These are phyloP conservation scores for Saposhnikovia divaricata DNA, from an alignment of 129 eudicot species.

Conservation along the genomic window DNA sequence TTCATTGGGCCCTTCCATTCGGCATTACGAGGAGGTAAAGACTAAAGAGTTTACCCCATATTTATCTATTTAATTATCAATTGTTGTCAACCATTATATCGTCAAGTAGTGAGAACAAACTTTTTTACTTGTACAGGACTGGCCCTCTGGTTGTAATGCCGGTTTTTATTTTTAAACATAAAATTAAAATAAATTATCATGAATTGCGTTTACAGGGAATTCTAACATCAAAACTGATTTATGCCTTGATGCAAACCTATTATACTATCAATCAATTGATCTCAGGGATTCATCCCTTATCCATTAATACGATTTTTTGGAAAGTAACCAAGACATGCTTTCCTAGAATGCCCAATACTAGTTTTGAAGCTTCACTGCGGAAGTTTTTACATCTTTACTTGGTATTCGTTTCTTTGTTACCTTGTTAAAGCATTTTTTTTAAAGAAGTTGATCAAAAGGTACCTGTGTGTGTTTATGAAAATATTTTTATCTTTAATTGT, in stretches of 20 bases:
- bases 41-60: too few species aligned
- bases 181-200: too few species aligned
- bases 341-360: neutral
- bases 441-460: neutral
- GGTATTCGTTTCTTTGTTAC: neutral
- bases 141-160: neutral
- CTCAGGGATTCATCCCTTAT: neutral
- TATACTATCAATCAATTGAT: neutral
- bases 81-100: neutral
- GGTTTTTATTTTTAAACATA: neutral
- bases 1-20: conserved; percentile 68
- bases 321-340: neutral
- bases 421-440: neutral
- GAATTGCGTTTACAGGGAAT: neutral
- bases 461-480: neutral
- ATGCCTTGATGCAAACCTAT: too few species aligned
- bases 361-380: neutral
- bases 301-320: neutral
- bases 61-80: neutral
- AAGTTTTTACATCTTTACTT: neutral
- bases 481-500: neutral
- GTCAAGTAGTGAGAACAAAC: neutral
- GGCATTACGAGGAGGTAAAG: conserved; percentile 48
- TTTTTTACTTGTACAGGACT: neutral
- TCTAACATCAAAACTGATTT: neutral